Evolutionary conservation across 306 rosid species (phyloP).

Genomic region (Alnus glutinosa): DNA sequence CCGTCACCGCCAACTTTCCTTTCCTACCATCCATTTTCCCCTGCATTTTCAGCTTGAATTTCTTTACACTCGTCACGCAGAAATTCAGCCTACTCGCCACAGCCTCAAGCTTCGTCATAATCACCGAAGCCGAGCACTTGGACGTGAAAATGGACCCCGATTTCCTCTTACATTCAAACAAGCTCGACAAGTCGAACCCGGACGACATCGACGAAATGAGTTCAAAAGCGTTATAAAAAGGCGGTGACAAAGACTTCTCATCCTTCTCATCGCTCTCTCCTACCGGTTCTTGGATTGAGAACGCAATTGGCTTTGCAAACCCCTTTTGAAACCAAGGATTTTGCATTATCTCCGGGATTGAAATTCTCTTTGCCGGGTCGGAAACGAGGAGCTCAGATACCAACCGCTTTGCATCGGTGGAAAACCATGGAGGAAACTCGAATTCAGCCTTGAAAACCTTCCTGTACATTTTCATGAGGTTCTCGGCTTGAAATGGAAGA

Average conservation of each 20-base stretch:
- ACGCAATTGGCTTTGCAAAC: slow-evolving; percentile 45
- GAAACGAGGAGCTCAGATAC: slow-evolving; percentile 59
- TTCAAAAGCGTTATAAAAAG: slow-evolving; percentile 79
- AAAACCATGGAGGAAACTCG: slow-evolving; percentile 64
- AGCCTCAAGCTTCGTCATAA: slow-evolving; percentile 49
- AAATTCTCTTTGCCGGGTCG: slow-evolving; percentile 59
- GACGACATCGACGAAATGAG: slow-evolving; percentile 70
- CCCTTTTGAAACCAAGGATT: slow-evolving; percentile 69
- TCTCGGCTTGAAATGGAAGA: slow-evolving; percentile 72
- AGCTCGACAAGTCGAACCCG: slow-evolving; percentile 66
- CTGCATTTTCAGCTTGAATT: slow-evolving; percentile 58
- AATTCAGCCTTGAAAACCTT: slow-evolving; percentile 67
- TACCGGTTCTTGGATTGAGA: slow-evolving; percentile 32
- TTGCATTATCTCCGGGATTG: slow-evolving; percentile 49
- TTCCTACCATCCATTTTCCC: slow-evolving; percentile 66
- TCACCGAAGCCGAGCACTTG: slow-evolving; percentile 57
- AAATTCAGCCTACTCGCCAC: slow-evolving; percentile 54
- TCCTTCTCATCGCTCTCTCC: slow-evolving; percentile 19
- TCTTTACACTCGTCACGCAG: slow-evolving; percentile 43
- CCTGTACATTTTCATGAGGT: slow-evolving; percentile 55
- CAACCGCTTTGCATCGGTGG: slow-evolving; percentile 46
- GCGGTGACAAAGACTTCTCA: slow-evolving; percentile 47
- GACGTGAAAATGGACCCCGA: slow-evolving; percentile 58
- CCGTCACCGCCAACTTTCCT: slow-evolving; percentile 61
- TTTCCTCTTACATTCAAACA: slow-evolving; percentile 68